Conservation (phyloP, 108 stramenopile genomes). For the Nitzschia sp. region DNA sequence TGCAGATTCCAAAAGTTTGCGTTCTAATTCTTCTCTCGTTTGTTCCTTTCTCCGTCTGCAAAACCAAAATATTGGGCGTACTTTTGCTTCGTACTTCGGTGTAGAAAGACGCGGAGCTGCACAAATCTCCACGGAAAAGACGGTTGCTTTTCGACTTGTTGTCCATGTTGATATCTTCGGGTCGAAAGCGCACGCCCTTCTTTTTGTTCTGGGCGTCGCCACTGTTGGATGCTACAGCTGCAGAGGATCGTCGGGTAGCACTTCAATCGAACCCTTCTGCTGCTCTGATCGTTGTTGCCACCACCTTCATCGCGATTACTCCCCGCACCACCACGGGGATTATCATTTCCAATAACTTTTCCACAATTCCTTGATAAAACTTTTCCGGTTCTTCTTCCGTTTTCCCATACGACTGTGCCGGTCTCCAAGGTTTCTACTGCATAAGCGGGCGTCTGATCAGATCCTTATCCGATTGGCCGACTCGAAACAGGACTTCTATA, state of each 20-base stretch:
- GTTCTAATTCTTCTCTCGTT: constrained; percentile 40
- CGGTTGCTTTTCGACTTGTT: constrained; percentile 20
- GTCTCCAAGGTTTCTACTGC: constrained; percentile 32
- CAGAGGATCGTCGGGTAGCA: not conserved
- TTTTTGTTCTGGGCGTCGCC: not conserved
- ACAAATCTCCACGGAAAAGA: constrained; percentile 66
- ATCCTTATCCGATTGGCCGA: constrained; percentile 31
- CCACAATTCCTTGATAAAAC: constrained; percentile 52
- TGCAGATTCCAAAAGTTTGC: constrained; percentile 56
- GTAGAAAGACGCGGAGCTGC: constrained; percentile 58
- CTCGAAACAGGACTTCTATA: constrained; percentile 68
- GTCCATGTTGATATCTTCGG: constrained; percentile 18
- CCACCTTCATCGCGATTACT: no score
- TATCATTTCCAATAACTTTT: constrained; percentile 31
- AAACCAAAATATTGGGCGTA: constrained; percentile 54
- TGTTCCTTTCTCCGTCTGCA: constrained; percentile 73
- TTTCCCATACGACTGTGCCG: constrained; percentile 74
- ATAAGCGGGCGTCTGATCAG: constrained; percentile 46
- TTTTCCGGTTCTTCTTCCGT: constrained; percentile 56
- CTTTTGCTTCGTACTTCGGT: constrained; percentile 58
- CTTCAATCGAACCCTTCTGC: constrained; percentile 8
- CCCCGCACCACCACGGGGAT: no score
- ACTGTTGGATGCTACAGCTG: no score
- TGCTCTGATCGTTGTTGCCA: constrained; percentile 30
- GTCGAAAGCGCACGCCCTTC: constrained; percentile 31